Evolutionary conservation across 129 eudicot species (phyloP).

Genomic region (Sambucus nigra): DNA sequence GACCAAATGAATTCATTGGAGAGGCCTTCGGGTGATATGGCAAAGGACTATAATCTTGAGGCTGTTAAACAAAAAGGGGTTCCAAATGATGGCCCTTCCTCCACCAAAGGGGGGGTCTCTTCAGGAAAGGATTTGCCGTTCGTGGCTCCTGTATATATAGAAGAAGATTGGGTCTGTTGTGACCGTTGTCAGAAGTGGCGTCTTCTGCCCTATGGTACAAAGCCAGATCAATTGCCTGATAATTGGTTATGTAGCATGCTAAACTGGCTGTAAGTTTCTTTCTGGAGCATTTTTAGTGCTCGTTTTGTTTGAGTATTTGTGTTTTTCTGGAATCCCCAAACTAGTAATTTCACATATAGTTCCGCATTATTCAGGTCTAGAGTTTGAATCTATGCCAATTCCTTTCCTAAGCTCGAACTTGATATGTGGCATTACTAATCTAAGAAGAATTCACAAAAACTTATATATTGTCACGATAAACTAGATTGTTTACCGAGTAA

Average conservation of each 20-base stretch:
- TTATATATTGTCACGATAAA: too few relatives aligned
- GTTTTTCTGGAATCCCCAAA: too few relatives aligned
- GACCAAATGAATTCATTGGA: conserved; percentile 14
- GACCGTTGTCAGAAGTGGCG: conserved; percentile 72
- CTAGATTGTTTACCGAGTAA: too few relatives aligned
- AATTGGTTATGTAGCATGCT: conserved; percentile 72
- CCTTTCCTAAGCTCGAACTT: too few relatives aligned
- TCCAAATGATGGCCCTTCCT: conserved; percentile 15
- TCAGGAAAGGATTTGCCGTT: conserved; percentile 21
- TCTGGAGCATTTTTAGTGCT: conserved; percentile 3
- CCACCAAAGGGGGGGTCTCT: conserved; percentile 15
- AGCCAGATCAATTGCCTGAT: conserved; percentile 44
- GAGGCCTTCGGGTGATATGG: conserved; percentile 24
- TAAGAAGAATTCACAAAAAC: too few relatives aligned
- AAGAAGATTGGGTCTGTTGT: conserved; percentile 65
- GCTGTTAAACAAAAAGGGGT: conserved; percentile 24
- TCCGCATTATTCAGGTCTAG: too few relatives aligned
- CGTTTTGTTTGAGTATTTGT: too few relatives aligned
- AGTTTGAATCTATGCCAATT: too few relatives aligned
- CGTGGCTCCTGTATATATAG: conserved; percentile 23
- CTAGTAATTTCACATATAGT: too few relatives aligned
- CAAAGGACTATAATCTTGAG: conserved; percentile 21
- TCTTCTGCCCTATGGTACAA: conserved; percentile 51
- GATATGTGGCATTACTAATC: too few relatives aligned
- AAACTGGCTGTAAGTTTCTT: conserved; percentile 76